Conservation (phyloP, 2,329 filamentous ascomycete genomes). For the Cercospora zeae-maydis region DNA sequence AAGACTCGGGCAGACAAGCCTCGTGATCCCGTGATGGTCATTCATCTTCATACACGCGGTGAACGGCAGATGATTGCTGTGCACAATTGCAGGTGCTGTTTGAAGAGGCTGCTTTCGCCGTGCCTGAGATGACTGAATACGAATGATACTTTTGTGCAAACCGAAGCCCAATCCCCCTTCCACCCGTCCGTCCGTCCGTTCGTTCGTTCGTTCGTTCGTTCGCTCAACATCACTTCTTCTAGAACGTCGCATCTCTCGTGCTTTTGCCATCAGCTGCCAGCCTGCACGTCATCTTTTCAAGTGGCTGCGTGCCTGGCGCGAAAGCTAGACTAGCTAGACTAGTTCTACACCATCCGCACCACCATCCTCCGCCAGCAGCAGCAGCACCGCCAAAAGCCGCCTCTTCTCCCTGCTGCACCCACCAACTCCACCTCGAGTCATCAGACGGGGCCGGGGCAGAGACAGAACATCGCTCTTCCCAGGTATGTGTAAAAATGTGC, state of each 20-base stretch:
- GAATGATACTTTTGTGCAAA: not conserved
- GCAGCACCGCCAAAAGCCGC: too few relatives aligned
- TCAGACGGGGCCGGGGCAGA: not conserved
- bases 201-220: too few relatives aligned
- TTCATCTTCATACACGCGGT: not conserved
- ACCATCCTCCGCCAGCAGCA: not conserved
- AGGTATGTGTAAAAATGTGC: too few relatives aligned
- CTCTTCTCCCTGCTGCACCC: too few relatives aligned
- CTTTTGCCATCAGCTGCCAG: not conserved
- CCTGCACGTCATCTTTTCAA: not conserved
- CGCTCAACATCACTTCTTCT: too few relatives aligned
- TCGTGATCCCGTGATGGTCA: constrained; percentile 6
- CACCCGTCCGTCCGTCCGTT: too few relatives aligned
- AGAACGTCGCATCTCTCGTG: too few relatives aligned
- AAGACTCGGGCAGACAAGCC: not conserved
- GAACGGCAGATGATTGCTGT: constrained; percentile 6
- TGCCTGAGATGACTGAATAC: too few relatives aligned
- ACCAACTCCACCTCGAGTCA: not conserved
- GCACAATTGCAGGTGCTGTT: not conserved
- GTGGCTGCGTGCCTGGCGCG: constrained; percentile 5
- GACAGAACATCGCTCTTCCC: not conserved
- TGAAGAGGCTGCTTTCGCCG: not conserved
- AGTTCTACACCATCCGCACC: too few relatives aligned
- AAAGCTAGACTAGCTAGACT: too few relatives aligned
- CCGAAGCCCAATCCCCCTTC: not conserved